These are phyloP conservation scores for Fagopyrum esculentum DNA, from an alignment of 148 eudicot species.

Conservation along the genomic window DNA sequence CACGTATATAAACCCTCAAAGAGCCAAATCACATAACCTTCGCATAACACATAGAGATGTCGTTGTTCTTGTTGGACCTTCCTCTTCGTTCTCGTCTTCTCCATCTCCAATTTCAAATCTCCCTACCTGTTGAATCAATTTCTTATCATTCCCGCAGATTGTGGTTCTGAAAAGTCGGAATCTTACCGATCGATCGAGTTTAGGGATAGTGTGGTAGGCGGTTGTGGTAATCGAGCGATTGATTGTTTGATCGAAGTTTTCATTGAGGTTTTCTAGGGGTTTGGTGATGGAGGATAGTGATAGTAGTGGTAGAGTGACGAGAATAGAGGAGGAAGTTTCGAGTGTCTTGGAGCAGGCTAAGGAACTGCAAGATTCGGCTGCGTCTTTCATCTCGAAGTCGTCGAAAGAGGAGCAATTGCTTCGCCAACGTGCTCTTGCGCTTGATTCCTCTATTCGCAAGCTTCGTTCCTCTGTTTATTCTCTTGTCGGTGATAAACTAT, in stretches of 20 bases:
- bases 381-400: constrained; percentile 50
- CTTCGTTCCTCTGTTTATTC: constrained; percentile 40
- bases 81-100: neutral
- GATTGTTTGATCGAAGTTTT: neutral
- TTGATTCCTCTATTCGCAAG: constrained; percentile 42
- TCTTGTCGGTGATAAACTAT: constrained; percentile 19
- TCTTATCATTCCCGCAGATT: neutral
- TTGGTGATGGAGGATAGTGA: constrained; percentile 3
- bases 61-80: constrained; percentile 6
- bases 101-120: neutral
- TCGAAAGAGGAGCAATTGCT: constrained; percentile 63
- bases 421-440: constrained; percentile 49
- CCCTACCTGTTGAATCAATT: neutral
- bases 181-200: neutral
- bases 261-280: constrained; percentile 2
- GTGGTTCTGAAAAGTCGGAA: neutral
- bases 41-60: neutral
- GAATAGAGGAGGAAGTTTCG: constrained; percentile 43
- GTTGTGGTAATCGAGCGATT: constrained; percentile 8
- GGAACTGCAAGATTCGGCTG: constrained; percentile 77
- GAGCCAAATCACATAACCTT: neutral
- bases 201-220: neutral
- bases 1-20: neutral
- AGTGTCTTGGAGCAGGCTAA: constrained; percentile 55
- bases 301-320: neutral